These are phyloP conservation scores for Globisporangium nunn DNA, from an alignment of 352 stramenopile genomes.

Conservation along the genomic window DNA sequence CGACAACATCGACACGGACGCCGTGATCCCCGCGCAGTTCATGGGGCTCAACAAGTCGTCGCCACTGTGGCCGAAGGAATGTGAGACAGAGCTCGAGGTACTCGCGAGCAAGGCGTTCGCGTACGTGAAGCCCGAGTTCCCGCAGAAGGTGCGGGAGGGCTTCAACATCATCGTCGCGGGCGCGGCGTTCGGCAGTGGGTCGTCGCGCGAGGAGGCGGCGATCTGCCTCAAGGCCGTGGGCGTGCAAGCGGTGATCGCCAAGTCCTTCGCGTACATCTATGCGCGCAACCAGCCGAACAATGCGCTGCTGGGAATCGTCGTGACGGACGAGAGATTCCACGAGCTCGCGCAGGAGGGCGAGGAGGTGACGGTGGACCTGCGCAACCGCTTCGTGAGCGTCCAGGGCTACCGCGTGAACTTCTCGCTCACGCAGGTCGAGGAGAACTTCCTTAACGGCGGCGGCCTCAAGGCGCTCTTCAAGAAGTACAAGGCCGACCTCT, in stretches of 20 bases:
- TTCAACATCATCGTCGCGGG: slow-evolving; percentile 74
- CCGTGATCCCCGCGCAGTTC: slow-evolving; percentile 80
- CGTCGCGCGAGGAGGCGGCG: slow-evolving; percentile 79
- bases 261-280: slow-evolving; percentile 86
- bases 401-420: slow-evolving; percentile 71
- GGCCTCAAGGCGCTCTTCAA: slow-evolving; percentile 86
- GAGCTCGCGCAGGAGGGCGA: slow-evolving; percentile 66
- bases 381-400: slow-evolving; percentile 72
- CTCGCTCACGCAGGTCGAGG: slow-evolving; percentile 85
- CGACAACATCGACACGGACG: slow-evolving; percentile 88
- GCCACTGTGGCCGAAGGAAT: slow-evolving; percentile 70
- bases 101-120: slow-evolving; percentile 75
- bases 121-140: slow-evolving; percentile 84
- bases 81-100: slow-evolving; percentile 73
- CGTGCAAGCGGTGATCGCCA: slow-evolving; percentile 74
- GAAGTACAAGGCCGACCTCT: slow-evolving; percentile 81
- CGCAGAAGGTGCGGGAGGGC: slow-evolving; percentile 63
- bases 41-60: slow-evolving; percentile 79
- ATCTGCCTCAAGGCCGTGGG: slow-evolving; percentile 75
- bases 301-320: slow-evolving; percentile 71
- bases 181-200: slow-evolving; percentile 79
- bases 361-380: slow-evolving; percentile 80
- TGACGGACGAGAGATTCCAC: slow-evolving; percentile 78
- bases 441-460: slow-evolving; percentile 68
- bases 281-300: slow-evolving; percentile 87